These are phyloP conservation scores for Phyllosticta citrichinensis DNA, from an alignment of 2,329 filamentous ascomycete genomes.

Conservation along the genomic window DNA sequence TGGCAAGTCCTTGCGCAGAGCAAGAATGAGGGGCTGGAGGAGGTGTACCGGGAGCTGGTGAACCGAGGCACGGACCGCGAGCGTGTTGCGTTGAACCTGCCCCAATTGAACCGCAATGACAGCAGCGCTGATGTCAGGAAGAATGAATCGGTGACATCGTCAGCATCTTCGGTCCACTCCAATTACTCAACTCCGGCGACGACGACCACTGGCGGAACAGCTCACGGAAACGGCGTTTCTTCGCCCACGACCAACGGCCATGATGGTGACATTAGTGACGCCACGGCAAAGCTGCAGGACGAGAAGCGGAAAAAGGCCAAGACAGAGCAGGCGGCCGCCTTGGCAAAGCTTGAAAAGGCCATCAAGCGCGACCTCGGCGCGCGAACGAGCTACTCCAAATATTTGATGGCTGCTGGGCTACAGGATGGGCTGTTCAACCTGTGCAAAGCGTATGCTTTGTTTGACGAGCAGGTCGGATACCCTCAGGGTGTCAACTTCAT, in stretches of 20 bases:
- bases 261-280: conserved; percentile 52
- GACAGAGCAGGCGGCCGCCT: conserved; percentile 62
- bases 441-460: conserved; percentile 94
- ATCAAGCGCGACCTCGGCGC: conserved; percentile 88
- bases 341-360: conserved; percentile 79
- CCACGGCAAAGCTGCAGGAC: conserved; percentile 50
- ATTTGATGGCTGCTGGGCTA: conserved; percentile 78
- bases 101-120: conserved; percentile 4
- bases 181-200: conserved; percentile 56
- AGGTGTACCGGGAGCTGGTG: conserved; percentile 73
- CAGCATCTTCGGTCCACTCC: conserved; percentile 76
- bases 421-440: conserved; percentile 92
- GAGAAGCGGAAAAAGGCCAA: conserved; percentile 63
- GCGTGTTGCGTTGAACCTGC: conserved; percentile 18
- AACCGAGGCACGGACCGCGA: conserved; percentile 74
- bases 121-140: conserved; percentile 46
- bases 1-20: conserved; percentile 97
- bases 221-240: conserved; percentile 22
- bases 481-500: conserved; percentile 94
- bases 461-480: conserved; percentile 89
- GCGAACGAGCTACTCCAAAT: conserved; percentile 93
- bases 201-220: conserved; percentile 42
- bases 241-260: conserved; percentile 50
- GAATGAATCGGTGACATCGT: conserved; percentile 61
- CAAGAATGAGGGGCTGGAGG: conserved; percentile 83